Evolutionary conservation across 768 basidiomycete species (phyloP), one percentile per base, ranked within the genome.

Genomic region (Boletus eberwhitei): DNA sequence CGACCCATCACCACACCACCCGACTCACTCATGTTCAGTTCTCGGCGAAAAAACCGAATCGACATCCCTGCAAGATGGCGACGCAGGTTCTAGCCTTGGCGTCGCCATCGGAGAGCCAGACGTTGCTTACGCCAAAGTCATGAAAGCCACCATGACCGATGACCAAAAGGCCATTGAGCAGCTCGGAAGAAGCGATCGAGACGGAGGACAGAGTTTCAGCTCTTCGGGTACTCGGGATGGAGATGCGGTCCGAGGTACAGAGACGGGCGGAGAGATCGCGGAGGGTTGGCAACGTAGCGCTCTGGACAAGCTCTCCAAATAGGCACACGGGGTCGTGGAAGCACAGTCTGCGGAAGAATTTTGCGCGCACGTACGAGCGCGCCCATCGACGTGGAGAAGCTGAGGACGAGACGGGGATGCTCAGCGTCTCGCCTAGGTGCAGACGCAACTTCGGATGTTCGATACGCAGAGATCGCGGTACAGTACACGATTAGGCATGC

Each of bases 81-180:
- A 67, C 29, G 13, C 64, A 8, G 57, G 60, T 11, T 56, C 66
- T n/a, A 64, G 59, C 38, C 63, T 64, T 49, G 64, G 60, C 19
- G 65, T 74, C 19, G 58, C 59, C 31, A 56, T 54, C 31, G 69
- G 55, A 45, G 67, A 53, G 38, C 65, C 54, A 41, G 65, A 50
- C 51, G 48, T 41, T 41, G 54, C 36, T 26, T 61, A 79, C 43
- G 79, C 74, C 16, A 82, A 82, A 57, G 81, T 88, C 52, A 92
- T 96, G 89, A 82, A 83, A 36, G 89, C 87, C 2, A 96, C 93
- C 2, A 79, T 95, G 79, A 92, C 87, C 4, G 92, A 95, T 52
- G 90, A 95, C 6, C 90, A 96, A 69, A 75, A 90, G 59, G 93
- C 92, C 19, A 93, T 95, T 61, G 90, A 94, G 56, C 90, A 93